Percentiles rank a stretch among this genome's conserved stretches.
These are phyloP conservation scores for Aegilops umbellulata DNA, from an alignment of 176 grass and related monocot species.

Conservation along the genomic window DNA sequence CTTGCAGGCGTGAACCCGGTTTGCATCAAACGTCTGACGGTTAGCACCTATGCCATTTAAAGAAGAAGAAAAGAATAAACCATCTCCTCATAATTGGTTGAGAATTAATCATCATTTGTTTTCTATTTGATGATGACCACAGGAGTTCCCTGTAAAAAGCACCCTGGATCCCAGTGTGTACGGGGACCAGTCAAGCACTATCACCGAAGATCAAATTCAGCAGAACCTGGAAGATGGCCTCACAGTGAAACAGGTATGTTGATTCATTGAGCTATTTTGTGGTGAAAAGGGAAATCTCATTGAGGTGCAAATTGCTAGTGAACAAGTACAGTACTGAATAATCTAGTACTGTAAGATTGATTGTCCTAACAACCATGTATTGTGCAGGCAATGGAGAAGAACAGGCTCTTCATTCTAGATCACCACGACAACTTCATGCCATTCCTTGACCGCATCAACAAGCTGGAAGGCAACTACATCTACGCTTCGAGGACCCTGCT, in stretches of 20 bases:
- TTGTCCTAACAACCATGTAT: slow-evolving; percentile 6
- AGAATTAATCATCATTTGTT: background rate
- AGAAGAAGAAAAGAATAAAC: background rate
- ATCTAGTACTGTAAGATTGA: background rate
- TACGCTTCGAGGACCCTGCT: slow-evolving; percentile 75
- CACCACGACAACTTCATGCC: slow-evolving; percentile 89
- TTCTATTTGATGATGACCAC: background rate
- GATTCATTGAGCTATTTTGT: background rate
- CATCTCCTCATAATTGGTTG: background rate
- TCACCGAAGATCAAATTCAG: slow-evolving; percentile 63
- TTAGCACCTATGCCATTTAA: slow-evolving; percentile 19
- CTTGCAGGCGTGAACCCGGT: slow-evolving; percentile 93
- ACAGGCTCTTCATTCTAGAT: slow-evolving; percentile 82
- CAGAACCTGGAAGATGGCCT: slow-evolving; percentile 67
- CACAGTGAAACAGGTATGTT: slow-evolving; percentile 54
- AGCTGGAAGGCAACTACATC: slow-evolving; percentile 53
- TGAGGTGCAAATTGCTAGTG: background rate
- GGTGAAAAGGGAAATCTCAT: background rate
- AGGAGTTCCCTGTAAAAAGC: slow-evolving; percentile 86
- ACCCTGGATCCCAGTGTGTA: slow-evolving; percentile 60
- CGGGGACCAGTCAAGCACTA: slow-evolving; percentile 79
- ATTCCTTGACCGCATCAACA: slow-evolving; percentile 67
- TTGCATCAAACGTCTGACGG: slow-evolving; percentile 62
- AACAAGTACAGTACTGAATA: background rate
- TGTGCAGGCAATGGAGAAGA: slow-evolving; percentile 62